phyloP scores from a whole-genome alignment of 805 yeast species.

The Myxozyma mucilagina region DNA sequence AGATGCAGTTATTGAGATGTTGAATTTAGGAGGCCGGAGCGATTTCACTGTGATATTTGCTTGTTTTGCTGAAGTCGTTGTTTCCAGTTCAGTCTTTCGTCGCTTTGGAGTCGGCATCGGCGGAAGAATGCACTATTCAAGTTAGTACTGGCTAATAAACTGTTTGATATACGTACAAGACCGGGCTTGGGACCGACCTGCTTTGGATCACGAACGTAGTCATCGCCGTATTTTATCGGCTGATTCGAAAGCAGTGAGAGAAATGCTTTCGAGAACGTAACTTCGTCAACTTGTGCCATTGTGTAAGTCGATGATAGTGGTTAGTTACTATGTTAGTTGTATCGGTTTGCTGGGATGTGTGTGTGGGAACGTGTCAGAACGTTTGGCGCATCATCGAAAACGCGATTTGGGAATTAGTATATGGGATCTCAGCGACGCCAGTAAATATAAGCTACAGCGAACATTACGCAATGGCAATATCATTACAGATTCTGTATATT shows the following conservation, averaged over 20 bases:
- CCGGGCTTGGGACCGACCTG: constrained; percentile 9
- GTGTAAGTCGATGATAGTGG: neutral
- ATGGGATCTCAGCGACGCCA: neutral
- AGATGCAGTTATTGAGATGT: constrained; percentile 2
- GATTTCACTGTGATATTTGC: constrained; percentile 25
- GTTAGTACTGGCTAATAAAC: neutral
- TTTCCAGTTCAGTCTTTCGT: neutral
- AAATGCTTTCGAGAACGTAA: constrained; percentile 26
- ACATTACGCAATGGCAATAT: neutral
- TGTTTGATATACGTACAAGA: constrained; percentile 3
- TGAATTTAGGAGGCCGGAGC: constrained; percentile 28
- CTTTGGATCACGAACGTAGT: constrained; percentile 13
- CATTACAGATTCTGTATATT: neutral
- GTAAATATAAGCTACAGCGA: neutral
- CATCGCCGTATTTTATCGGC: constrained; percentile 18
- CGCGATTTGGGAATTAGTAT: neutral
- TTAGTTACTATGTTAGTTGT: too few species aligned
- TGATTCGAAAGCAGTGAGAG: constrained; percentile 20
- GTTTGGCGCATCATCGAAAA: neutral
- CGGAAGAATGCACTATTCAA: constrained; percentile 17
- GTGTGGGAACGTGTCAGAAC: neutral
- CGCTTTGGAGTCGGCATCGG: constrained; percentile 20
- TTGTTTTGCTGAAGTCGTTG: neutral
- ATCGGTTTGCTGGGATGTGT: too few species aligned
- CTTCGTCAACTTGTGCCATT: constrained; percentile 28